phyloP scores from a whole-genome alignment of 768 basidiomycete species.

The Daedalea quercina region DNA sequence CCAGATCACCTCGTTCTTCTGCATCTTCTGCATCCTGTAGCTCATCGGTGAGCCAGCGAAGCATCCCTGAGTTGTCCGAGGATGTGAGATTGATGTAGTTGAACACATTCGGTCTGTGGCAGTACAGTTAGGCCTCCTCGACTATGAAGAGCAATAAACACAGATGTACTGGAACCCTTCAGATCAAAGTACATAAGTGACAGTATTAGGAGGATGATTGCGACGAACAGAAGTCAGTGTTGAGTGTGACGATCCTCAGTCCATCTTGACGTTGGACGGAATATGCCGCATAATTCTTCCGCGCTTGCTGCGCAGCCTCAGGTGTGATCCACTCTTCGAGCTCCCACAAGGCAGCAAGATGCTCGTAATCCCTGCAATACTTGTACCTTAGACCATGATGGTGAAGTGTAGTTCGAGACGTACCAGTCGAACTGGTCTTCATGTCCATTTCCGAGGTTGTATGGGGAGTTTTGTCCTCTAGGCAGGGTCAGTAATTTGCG shows the following conservation, averaged over 20 bases:
- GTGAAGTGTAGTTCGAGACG: slow-evolving; percentile 6
- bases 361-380: slow-evolving; percentile 62
- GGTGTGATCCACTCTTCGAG: slow-evolving; percentile 64
- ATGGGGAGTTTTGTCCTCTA: slow-evolving; percentile 56
- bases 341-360: slow-evolving; percentile 64
- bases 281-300: slow-evolving; percentile 66
- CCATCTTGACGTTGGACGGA: slow-evolving; percentile 65
- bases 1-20: slow-evolving; percentile 50
- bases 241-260: slow-evolving; percentile 64
- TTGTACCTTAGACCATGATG: background rate
- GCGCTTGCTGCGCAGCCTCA: slow-evolving; percentile 47
- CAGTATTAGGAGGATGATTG: background rate
- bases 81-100: slow-evolving; percentile 71
- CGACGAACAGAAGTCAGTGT: slow-evolving; percentile 69
- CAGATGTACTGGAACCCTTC: slow-evolving; percentile 21
- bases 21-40: slow-evolving; percentile 72
- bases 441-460: slow-evolving; percentile 46
- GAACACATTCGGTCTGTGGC: slow-evolving; percentile 58
- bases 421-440: slow-evolving; percentile 63
- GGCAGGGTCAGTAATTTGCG: background rate
- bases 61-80: slow-evolving; percentile 67
- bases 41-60: slow-evolving; percentile 72
- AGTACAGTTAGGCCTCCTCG: background rate
- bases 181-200: background rate
- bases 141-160: background rate